phyloP scores from a whole-genome alignment of 2,329 filamentous ascomycete species.

The Venturia pyrina region DNA sequence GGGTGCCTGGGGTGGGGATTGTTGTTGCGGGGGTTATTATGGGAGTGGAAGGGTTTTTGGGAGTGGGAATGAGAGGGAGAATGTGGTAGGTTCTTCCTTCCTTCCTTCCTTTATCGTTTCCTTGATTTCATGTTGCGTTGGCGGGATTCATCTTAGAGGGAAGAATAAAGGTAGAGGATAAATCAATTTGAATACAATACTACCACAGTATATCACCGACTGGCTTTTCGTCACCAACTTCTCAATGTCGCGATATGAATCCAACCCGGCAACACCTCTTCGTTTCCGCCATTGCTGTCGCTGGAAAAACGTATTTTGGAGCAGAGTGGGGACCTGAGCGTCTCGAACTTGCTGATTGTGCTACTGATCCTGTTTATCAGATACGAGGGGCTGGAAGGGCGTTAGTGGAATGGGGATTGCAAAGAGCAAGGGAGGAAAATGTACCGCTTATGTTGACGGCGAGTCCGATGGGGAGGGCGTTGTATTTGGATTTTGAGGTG shows the following conservation, averaged over 20 bases:
- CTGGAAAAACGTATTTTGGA: neutral
- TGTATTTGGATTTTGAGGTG: neutral
- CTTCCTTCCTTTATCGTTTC: no score
- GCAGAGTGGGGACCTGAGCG: neutral
- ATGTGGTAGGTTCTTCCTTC: no score
- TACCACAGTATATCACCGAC: no score
- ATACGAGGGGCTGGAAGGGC: neutral
- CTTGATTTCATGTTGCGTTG: no score
- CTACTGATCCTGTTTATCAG: neutral
- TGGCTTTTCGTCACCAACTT: no score
- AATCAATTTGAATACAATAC: no score
- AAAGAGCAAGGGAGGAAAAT: neutral
- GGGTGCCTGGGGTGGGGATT: no score
- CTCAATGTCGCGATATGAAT: neutral
- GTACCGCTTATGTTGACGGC: slow-evolving; percentile 5
- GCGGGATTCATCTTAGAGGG: no score
- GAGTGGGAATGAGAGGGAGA: no score
- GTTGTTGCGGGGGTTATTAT: no score
- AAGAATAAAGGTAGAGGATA: no score
- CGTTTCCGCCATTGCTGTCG: neutral
- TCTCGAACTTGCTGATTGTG: neutral
- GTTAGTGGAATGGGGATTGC: neutral
- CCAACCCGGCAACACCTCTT: neutral
- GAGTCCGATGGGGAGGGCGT: neutral
- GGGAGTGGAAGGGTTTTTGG: no score